A percentile compares a stretch with the other conserved stretches of the same genome.
Conservation (phyloP, 208 protist species). For the Acanthamoeba rhysodes region DNA sequence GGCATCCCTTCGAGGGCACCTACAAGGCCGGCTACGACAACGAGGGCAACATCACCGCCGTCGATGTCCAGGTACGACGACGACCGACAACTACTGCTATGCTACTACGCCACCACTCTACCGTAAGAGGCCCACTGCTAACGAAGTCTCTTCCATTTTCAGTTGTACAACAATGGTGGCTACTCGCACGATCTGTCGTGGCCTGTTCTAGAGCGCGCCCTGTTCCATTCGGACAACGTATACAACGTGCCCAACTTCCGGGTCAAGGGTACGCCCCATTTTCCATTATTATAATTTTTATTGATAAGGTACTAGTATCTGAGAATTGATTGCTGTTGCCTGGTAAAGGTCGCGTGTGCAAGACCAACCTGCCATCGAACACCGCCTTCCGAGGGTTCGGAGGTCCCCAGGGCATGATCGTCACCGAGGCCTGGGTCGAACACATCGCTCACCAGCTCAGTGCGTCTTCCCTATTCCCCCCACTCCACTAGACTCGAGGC, state of each 20-base stretch:
- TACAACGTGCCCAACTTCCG: slow-evolving; percentile 91
- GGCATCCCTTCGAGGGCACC: slow-evolving; percentile 89
- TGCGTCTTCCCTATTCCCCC: neutral
- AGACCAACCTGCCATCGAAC: slow-evolving; percentile 92
- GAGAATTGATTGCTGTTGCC: too few species aligned
- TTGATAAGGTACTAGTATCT: too few species aligned
- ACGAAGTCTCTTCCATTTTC: neutral
- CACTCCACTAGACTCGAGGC: neutral
- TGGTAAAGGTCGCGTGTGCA: slow-evolving; percentile 83
- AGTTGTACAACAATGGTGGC: slow-evolving; percentile 90
- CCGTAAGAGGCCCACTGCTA: too few species aligned
- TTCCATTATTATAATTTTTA: too few species aligned
- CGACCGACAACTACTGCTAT: neutral
- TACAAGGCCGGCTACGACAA: slow-evolving; percentile 90
- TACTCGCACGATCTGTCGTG: slow-evolving; percentile 88
- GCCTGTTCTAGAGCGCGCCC: slow-evolving; percentile 89
- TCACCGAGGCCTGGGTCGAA: slow-evolving; percentile 89
- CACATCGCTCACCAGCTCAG: slow-evolving; percentile 84
- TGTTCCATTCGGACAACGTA: slow-evolving; percentile 92
- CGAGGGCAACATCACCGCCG: slow-evolving; percentile 83
- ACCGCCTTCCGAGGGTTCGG: slow-evolving; percentile 95
- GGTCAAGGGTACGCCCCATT: slow-evolving; percentile 30
- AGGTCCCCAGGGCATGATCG: slow-evolving; percentile 91
- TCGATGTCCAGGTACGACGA: slow-evolving; percentile 76
- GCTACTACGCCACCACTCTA: neutral